These are phyloP conservation scores for Ceratocystis lukuohia DNA, from an alignment of 2,329 filamentous ascomycete genomes.

Conservation along the genomic window DNA sequence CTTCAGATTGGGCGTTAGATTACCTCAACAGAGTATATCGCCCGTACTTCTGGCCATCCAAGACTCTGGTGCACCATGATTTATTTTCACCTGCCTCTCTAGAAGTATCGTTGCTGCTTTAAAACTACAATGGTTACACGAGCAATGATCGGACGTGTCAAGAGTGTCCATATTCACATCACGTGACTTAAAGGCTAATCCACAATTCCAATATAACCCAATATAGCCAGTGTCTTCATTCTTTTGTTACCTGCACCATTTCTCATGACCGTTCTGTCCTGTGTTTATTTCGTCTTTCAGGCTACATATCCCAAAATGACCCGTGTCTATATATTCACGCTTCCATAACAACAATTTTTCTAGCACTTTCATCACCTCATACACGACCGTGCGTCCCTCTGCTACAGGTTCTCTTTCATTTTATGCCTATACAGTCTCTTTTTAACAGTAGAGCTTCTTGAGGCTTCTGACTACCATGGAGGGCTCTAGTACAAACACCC, in stretches of 20 bases:
- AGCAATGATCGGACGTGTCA: background rate
- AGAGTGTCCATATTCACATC: background rate
- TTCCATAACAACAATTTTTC: no score
- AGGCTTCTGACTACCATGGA: no score
- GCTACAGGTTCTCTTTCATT: no score
- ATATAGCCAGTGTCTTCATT: background rate
- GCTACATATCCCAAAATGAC: no score
- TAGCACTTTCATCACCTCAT: no score
- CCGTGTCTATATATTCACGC: no score
- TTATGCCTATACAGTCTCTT: no score
- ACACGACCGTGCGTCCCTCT: no score
- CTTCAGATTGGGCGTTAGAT: background rate
- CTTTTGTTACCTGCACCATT: background rate
- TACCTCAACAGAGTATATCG: conserved; percentile 2
- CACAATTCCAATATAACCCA: background rate
- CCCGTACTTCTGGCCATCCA: background rate
- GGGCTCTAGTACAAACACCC: no score
- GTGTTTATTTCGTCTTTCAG: no score
- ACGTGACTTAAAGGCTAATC: background rate
- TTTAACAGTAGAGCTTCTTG: no score
- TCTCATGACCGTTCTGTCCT: no score
- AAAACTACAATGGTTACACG: background rate
- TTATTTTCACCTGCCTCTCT: background rate
- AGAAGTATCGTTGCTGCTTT: background rate
- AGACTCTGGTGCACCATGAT: background rate